phyloP scores from a whole-genome alignment of 202 grass and related monocot species.

The Hordeum pubiflorum region DNA sequence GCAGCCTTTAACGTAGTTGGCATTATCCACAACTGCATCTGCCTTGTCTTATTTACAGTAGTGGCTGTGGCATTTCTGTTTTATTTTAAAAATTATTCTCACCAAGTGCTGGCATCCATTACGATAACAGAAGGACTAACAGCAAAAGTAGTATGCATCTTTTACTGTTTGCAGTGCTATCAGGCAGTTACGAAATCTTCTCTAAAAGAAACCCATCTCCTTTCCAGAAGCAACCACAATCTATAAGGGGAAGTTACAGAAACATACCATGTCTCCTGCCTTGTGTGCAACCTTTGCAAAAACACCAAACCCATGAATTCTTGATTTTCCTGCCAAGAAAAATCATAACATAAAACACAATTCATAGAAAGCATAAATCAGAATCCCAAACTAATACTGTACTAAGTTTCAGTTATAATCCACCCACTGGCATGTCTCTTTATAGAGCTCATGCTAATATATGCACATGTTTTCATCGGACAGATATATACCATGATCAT shows the following conservation, averaged over 20 bases:
- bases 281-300: constrained; percentile 90
- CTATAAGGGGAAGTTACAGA: constrained; percentile 21
- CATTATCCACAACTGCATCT: background rate
- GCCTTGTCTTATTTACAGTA: background rate
- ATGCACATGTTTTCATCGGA: background rate
- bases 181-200: background rate
- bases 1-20: background rate
- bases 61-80: background rate
- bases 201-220: constrained; percentile 6
- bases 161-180: constrained; percentile 3
- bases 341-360: background rate
- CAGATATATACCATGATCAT: constrained; percentile 9
- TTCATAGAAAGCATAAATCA: constrained; percentile 10
- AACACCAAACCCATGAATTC: constrained; percentile 97
- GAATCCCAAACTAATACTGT: constrained; percentile 17
- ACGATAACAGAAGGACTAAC: constrained; percentile 5
- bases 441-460: background rate
- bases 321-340: constrained; percentile 80
- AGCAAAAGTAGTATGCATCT: background rate
- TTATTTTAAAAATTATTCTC: background rate
- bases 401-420: constrained; percentile 17
- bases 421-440: background rate
- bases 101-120: background rate
- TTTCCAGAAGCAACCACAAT: constrained; percentile 33
- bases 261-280: constrained; percentile 90